Evolutionary conservation across 805 yeast species (phyloP).

Genomic region (Clavispora vitiphila): DNA sequence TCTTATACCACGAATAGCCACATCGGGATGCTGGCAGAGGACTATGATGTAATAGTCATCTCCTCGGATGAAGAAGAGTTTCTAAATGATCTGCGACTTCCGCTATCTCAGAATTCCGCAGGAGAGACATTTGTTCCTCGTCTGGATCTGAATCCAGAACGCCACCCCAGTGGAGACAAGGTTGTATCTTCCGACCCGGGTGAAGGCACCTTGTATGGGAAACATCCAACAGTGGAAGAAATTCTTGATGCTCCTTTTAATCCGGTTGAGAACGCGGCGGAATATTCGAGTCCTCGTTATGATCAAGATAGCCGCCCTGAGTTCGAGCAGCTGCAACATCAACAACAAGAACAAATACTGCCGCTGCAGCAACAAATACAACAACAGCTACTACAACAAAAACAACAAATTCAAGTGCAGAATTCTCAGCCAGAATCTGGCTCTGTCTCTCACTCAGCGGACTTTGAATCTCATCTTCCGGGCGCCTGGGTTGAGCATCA

Average conservation of each 20-base stretch:
- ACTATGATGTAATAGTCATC: constrained; percentile 5
- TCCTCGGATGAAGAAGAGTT: constrained; percentile 8
- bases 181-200: not conserved
- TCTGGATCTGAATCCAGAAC: not conserved
- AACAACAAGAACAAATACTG: too few species aligned
- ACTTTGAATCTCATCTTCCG: too few species aligned
- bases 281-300: not conserved
- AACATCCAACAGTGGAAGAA: not conserved
- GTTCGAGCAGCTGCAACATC: too few species aligned
- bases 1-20: not conserved
- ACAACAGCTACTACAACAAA: too few species aligned
- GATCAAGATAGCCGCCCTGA: not conserved
- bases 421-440: too few species aligned
- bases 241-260: not conserved
- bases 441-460: too few species aligned
- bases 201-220: not conserved
- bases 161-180: not conserved
- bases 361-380: too few species aligned
- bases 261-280: not conserved
- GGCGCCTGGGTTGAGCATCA: not conserved
- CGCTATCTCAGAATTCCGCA: not conserved
- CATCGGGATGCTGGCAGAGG: constrained; percentile 1
- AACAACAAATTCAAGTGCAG: too few species aligned
- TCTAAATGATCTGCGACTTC: not conserved
- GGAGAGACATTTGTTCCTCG: not conserved